These are phyloP conservation scores for Zoysia japonica DNA, from an alignment of 176 grass and related monocot genomes.

Conservation along the genomic window DNA sequence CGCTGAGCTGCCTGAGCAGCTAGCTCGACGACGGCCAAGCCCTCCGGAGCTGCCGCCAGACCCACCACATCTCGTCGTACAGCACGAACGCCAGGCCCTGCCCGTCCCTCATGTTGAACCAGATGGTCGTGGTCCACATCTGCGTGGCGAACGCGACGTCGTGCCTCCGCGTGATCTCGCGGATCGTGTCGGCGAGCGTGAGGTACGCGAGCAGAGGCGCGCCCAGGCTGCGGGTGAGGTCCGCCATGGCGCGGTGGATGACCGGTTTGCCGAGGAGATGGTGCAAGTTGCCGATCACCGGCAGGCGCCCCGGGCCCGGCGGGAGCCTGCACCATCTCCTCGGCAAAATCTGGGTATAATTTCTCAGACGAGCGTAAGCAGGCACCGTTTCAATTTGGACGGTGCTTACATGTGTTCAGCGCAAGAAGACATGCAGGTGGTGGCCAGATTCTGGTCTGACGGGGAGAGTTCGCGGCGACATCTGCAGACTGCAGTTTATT, in stretches of 20 bases:
- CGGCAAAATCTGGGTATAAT: no score
- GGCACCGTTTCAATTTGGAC: no score
- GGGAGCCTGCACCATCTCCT: not conserved
- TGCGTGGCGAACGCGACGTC: slow-evolving; percentile 1
- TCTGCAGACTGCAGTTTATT: no score
- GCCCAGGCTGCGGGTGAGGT: not conserved
- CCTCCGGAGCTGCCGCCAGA: slow-evolving; percentile 8
- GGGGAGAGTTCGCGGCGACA: no score
- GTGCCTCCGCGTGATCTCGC: not conserved
- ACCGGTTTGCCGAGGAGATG: not conserved
- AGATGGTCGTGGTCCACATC: not conserved
- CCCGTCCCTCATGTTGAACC: not conserved
- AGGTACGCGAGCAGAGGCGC: not conserved
- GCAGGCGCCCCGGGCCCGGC: not conserved
- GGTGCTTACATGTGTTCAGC: no score
- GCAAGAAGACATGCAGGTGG: no score
- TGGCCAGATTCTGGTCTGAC: no score
- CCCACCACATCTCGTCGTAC: not conserved
- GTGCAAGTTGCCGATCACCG: slow-evolving; percentile 18
- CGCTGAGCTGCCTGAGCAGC: not conserved
- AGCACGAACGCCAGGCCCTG: not conserved
- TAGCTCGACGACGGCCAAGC: not conserved
- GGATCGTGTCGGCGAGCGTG: not conserved
- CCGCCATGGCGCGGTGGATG: not conserved
- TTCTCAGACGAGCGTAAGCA: no score